phyloP scores from a whole-genome alignment of 1,284 basidiomycete genomes.

The Ceratobasidium sp. region DNA sequence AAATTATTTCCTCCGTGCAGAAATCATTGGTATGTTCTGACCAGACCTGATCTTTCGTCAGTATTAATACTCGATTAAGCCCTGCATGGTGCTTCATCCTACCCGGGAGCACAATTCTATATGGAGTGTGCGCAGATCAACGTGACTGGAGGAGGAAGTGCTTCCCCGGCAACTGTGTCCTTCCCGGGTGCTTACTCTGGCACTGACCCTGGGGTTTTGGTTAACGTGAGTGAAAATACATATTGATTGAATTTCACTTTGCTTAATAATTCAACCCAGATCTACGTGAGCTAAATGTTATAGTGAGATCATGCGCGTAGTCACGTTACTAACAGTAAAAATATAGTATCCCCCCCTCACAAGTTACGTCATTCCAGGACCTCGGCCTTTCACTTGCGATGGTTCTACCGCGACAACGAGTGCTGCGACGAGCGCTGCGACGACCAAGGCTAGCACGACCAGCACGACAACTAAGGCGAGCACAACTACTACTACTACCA shows the following conservation, averaged over 20 bases:
- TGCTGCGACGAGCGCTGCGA: slow-evolving; percentile 55
- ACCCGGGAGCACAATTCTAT: slow-evolving; percentile 56
- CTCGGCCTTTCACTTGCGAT: slow-evolving; percentile 53
- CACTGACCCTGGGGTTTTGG: slow-evolving; percentile 52
- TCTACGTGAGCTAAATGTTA: slow-evolving; percentile 28
- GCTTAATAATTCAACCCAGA: slow-evolving; percentile 54
- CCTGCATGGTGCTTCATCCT: slow-evolving; percentile 11
- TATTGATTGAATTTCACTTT: slow-evolving; percentile 53
- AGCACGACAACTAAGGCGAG: slow-evolving; percentile 45
- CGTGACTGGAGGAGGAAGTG: slow-evolving; percentile 58
- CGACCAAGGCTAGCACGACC: slow-evolving; percentile 57
- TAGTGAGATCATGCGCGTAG: neutral
- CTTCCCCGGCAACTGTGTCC: slow-evolving; percentile 59
- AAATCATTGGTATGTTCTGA: slow-evolving; percentile 57
- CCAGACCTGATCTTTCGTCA: slow-evolving; percentile 51
- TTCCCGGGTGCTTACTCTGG: slow-evolving; percentile 62
- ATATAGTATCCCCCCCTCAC: slow-evolving; percentile 19
- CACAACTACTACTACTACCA: slow-evolving; percentile 51
- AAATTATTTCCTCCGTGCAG: slow-evolving; percentile 64
- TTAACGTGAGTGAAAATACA: slow-evolving; percentile 51
- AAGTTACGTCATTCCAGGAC: slow-evolving; percentile 58
- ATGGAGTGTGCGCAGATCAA: slow-evolving; percentile 36
- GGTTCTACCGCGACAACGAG: slow-evolving; percentile 53
- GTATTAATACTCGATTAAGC: slow-evolving; percentile 53
- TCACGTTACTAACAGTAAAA: neutral